These are phyloP conservation scores for Fusarium continuum DNA, from an alignment of 2,329 filamentous ascomycete species.

Conservation along the genomic window DNA sequence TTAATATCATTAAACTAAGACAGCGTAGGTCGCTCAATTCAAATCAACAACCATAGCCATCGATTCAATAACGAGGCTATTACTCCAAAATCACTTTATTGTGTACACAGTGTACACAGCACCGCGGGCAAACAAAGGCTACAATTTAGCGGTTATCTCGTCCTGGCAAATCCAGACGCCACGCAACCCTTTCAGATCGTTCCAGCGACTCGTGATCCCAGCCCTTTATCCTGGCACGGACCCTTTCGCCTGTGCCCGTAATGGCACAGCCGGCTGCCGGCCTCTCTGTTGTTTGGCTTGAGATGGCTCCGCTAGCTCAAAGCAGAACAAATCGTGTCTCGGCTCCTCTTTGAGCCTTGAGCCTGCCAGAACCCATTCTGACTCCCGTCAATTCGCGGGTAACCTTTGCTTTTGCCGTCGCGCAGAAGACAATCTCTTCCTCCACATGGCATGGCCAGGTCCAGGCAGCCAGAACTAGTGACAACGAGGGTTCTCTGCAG, in stretches of 20 bases:
- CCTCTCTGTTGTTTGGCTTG: slow-evolving; percentile 13
- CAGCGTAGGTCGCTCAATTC: not conserved
- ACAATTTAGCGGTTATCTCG: slow-evolving; percentile 25
- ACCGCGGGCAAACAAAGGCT: slow-evolving; percentile 19
- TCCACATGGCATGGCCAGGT: not conserved
- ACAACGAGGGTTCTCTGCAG: not conserved
- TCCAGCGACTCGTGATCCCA: slow-evolving; percentile 22
- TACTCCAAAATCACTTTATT: slow-evolving; percentile 1
- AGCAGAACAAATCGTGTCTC: slow-evolving; percentile 34
- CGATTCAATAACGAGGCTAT: not conserved
- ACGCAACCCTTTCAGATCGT: slow-evolving; percentile 17
- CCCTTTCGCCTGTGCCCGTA: slow-evolving; percentile 22
- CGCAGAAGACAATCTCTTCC: slow-evolving; percentile 9
- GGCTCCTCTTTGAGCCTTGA: slow-evolving; percentile 34
- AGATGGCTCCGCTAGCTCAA: slow-evolving; percentile 6
- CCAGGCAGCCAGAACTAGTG: not conserved
- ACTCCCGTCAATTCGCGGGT: slow-evolving; percentile 5
- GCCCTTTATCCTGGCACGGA: slow-evolving; percentile 30
- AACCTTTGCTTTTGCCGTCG: slow-evolving; percentile 18
- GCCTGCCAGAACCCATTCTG: slow-evolving; percentile 10
- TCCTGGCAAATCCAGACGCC: slow-evolving; percentile 35
- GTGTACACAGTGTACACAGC: slow-evolving; percentile 13
- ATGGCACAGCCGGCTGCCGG: slow-evolving; percentile 14
- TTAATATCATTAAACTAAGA: slow-evolving; percentile 16
- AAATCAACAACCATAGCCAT: not conserved